Conservation (phyloP, 768 basidiomycete species). For the Neoboletus subvelutipes region DNA sequence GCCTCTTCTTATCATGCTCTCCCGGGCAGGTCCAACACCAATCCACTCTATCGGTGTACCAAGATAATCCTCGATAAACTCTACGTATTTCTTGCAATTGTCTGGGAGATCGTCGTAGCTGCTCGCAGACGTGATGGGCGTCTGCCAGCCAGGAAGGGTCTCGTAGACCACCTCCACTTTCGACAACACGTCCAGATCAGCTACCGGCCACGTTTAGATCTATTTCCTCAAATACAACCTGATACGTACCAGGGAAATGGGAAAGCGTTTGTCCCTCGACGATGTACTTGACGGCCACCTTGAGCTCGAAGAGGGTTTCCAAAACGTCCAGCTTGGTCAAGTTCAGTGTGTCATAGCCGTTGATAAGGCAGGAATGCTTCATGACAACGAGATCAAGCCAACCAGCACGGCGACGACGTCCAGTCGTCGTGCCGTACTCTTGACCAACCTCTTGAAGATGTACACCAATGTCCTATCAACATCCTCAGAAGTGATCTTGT, state of each 20-base stretch:
- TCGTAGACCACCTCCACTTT: constrained; percentile 83
- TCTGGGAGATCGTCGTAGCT: constrained; percentile 76
- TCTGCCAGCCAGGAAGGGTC: constrained; percentile 90
- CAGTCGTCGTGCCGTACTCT: constrained; percentile 92
- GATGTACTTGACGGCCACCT: constrained; percentile 79
- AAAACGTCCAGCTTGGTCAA: constrained; percentile 96
- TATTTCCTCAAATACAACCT: not conserved
- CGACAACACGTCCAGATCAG: constrained; percentile 80
- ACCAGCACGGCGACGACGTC: constrained; percentile 88
- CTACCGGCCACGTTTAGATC: constrained; percentile 37
- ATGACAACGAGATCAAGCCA: constrained; percentile 98
- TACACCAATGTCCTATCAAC: constrained; percentile 65
- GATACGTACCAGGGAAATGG: constrained; percentile 80
- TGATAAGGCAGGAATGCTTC: constrained; percentile 89
- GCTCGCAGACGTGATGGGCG: constrained; percentile 61
- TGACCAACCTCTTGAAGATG: constrained; percentile 92
- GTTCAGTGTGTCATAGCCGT: constrained; percentile 92
- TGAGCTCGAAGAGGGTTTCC: constrained; percentile 81
- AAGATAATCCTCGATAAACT: constrained; percentile 78
- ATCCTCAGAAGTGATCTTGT: not conserved
- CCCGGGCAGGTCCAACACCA: constrained; percentile 85
- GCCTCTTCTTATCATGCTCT: constrained; percentile 60
- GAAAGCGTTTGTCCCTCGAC: constrained; percentile 73
- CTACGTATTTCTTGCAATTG: constrained; percentile 82
- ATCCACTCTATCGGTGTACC: constrained; percentile 85